A percentile compares a stretch with the other conserved stretches of the same genome.
These are phyloP conservation scores for Tremellales sp. DNA, from an alignment of 1,284 basidiomycete genomes.

Conservation along the genomic window DNA sequence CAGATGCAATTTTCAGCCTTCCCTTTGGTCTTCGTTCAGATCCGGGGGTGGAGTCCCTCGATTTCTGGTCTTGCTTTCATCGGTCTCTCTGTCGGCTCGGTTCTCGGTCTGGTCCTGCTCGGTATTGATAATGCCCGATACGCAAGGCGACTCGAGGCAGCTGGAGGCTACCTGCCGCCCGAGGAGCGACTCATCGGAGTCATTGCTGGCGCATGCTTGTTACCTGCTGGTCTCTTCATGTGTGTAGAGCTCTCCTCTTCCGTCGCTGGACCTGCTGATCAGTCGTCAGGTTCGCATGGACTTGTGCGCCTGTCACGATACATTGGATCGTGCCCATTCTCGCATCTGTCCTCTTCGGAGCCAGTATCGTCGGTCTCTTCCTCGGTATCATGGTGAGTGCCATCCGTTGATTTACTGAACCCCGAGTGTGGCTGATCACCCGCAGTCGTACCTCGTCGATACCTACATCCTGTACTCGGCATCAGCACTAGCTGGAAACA, in stretches of 20 bases:
- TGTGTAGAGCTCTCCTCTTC: background rate
- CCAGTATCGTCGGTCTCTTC: slow-evolving; percentile 30
- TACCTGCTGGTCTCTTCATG: slow-evolving; percentile 51
- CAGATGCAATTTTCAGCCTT: slow-evolving; percentile 33
- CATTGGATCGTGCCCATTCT: slow-evolving; percentile 63
- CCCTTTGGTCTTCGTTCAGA: slow-evolving; percentile 48
- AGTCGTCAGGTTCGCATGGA: slow-evolving; percentile 51
- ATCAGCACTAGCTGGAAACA: slow-evolving; percentile 62
- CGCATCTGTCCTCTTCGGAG: slow-evolving; percentile 60
- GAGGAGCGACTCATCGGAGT: slow-evolving; percentile 58
- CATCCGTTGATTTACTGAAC: too few relatives aligned
- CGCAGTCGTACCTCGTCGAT: slow-evolving; percentile 59
- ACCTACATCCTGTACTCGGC: slow-evolving; percentile 53
- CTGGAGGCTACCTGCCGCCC: slow-evolving; percentile 26
- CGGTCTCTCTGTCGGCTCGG: slow-evolving; percentile 59
- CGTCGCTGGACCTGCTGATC: slow-evolving; percentile 6
- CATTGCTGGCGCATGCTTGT: slow-evolving; percentile 55
- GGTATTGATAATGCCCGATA: slow-evolving; percentile 26
- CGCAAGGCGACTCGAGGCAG: slow-evolving; percentile 10
- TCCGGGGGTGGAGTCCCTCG: slow-evolving; percentile 43
- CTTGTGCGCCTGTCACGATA: slow-evolving; percentile 53
- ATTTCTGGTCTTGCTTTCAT: slow-evolving; percentile 61
- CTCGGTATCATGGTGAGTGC: slow-evolving; percentile 20
- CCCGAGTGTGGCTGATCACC: background rate
- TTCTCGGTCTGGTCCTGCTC: slow-evolving; percentile 56